Evolutionary conservation across 108 stramenopile genomes (phyloP), one percentile per base, ranked within the genome.

Genomic region (Bacterosira constricta): DNA sequence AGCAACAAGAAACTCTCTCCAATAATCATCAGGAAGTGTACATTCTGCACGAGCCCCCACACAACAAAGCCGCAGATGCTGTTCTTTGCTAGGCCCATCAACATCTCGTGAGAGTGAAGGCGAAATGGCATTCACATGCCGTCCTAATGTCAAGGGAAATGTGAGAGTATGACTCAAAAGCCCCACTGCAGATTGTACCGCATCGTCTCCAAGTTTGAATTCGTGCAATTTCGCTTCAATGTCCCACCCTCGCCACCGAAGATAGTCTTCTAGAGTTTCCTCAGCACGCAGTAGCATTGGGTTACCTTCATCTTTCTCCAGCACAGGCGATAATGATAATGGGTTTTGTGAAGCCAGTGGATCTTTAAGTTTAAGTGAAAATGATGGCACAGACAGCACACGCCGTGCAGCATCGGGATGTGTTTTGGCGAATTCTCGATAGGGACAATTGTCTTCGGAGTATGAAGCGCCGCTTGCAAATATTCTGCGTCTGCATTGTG

Each of bases 21-120:
- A 96, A 63, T 85, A 92, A 11, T 84, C 71, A 38, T 75, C 59
- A 11, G 95, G 95, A 52, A 96, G 75, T 13, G 87, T 90, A 20
- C 91, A 87, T 72, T 96, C 95, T 11, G 95, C 88, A 20, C 95
- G 63, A 20, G 93, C 92, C 26, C 95, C 95, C 10, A 96, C 79
- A 65, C 95, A 96, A 39, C 87, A 88, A 49, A 74, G 38, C 18
- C 79, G 68, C 3, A 36, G 20, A 17, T 23, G 12, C 12, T 46
- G 27, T 9, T 49, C 10, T 50, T 27, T 38, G 27, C 5, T 41
- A 5, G 23, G 4, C n/a, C 38, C 13, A 47, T 38, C 12, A 49
- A 31, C 51, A 23, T 31, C 23, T 20, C 41, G 21, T 52, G 9
- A 45, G 20, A 32, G 26, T 25, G 39, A 35, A 6, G 25, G 34